Conservation (phyloP, 2,329 filamentous ascomycete species). For the Cytospora piceae region DNA sequence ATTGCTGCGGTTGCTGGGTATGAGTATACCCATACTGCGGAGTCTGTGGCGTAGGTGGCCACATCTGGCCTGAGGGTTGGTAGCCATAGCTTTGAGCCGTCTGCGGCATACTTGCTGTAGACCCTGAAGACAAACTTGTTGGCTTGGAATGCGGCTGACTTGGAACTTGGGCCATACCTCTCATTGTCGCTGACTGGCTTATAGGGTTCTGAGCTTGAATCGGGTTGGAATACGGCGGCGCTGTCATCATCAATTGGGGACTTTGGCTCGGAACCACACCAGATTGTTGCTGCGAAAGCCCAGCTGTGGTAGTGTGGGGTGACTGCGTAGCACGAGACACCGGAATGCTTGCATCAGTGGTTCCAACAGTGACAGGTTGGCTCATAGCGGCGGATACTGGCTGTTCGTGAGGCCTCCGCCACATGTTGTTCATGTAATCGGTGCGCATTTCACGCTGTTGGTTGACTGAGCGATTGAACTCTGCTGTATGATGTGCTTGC, state of each 20-base stretch:
- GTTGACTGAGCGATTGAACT: slow-evolving; percentile 85
- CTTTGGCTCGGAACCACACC: slow-evolving; percentile 64
- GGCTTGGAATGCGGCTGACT: slow-evolving; percentile 69
- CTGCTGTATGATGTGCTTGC: slow-evolving; percentile 85
- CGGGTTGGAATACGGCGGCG: slow-evolving; percentile 69
- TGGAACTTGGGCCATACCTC: slow-evolving; percentile 66
- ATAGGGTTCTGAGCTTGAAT: slow-evolving; percentile 73
- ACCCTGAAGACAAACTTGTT: slow-evolving; percentile 60
- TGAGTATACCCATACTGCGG: slow-evolving; percentile 61
- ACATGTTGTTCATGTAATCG: slow-evolving; percentile 80
- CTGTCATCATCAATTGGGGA: slow-evolving; percentile 69
- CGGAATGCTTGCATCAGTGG: slow-evolving; percentile 49
- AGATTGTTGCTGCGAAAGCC: slow-evolving; percentile 54
- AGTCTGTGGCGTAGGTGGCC: slow-evolving; percentile 68
- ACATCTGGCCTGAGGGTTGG: slow-evolving; percentile 63
- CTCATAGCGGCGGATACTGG: slow-evolving; percentile 55
- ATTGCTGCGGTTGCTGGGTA: slow-evolving; percentile 53
- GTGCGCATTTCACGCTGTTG: slow-evolving; percentile 78
- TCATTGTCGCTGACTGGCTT: slow-evolving; percentile 70
- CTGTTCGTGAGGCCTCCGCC: slow-evolving; percentile 82
- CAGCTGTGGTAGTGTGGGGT: slow-evolving; percentile 59
- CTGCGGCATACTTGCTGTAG: slow-evolving; percentile 56
- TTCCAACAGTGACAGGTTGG: slow-evolving; percentile 44
- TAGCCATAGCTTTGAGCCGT: slow-evolving; percentile 65
- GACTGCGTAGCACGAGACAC: slow-evolving; percentile 61